Conservation (phyloP, 768 basidiomycete genomes). For the Pleurotus tuber-regium region DNA sequence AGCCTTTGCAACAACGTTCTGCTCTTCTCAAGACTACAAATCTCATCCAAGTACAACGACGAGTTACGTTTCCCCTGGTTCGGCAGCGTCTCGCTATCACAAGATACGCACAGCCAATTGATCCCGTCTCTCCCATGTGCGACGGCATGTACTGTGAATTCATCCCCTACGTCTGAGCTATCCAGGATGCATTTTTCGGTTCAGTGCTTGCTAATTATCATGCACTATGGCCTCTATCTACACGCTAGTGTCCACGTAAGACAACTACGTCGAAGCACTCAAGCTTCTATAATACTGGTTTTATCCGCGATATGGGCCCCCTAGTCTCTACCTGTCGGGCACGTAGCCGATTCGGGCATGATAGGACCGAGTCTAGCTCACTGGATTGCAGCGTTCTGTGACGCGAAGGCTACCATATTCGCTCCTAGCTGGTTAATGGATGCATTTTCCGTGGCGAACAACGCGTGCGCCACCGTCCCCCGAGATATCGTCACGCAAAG, state of each 20-base stretch:
- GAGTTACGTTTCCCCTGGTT: too few species aligned
- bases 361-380: too few species aligned
- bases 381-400: too few species aligned
- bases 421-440: background rate
- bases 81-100: too few species aligned
- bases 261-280: background rate
- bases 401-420: too few species aligned
- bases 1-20: too few species aligned
- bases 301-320: background rate
- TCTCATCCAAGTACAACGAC: too few species aligned
- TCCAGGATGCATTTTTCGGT: background rate
- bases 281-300: background rate
- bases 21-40: too few species aligned
- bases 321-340: too few species aligned
- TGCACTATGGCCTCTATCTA: background rate
- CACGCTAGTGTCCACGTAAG: background rate
- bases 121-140: background rate
- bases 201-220: background rate
- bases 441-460: background rate
- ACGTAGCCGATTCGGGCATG: background rate
- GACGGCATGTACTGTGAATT: slow-evolving; percentile 1
- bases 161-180: background rate
- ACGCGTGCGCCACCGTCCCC: background rate
- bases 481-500: slow-evolving; percentile 44
- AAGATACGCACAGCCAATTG: background rate